phyloP scores from a whole-genome alignment of 257 asterid genomes.

The Penstemon davidsonii region DNA sequence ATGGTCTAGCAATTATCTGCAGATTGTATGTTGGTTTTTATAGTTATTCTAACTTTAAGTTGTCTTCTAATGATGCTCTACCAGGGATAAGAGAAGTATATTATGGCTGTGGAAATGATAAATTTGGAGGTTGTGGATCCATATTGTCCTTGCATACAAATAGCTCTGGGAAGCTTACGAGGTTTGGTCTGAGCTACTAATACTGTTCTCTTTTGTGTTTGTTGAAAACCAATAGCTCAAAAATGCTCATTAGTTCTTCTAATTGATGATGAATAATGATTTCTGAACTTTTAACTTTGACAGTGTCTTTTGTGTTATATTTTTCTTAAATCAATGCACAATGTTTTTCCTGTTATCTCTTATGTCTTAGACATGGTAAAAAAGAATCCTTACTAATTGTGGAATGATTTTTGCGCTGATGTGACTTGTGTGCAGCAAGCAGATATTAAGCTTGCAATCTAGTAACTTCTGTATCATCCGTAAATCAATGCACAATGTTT shows the following conservation, averaged over 20 bases:
- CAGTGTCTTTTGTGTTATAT: constrained; percentile 5
- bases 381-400: background rate
- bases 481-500: background rate
- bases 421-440: background rate
- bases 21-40: constrained; percentile 20
- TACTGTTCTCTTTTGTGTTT: constrained; percentile 3
- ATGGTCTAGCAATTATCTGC: constrained; percentile 26
- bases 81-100: constrained; percentile 69
- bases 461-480: no score
- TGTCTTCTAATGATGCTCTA: constrained; percentile 24
- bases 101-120: constrained; percentile 90
- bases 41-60: constrained; percentile 20
- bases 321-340: background rate
- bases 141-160: constrained; percentile 67
- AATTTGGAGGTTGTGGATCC: constrained; percentile 98
- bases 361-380: constrained; percentile 2
- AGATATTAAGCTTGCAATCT: background rate
- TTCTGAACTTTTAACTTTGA: background rate
- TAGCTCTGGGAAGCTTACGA: constrained; percentile 34
- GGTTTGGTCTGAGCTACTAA: constrained; percentile 39
- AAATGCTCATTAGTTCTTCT: constrained; percentile 1
- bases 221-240: constrained; percentile 16
- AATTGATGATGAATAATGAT: constrained; percentile 14
- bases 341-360: background rate
- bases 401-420: background rate